A percentile compares a stretch with the other conserved stretches of the same genome.
Evolutionary conservation across 129 eudicot species (phyloP).

Genomic region (Flaveria robusta): DNA sequence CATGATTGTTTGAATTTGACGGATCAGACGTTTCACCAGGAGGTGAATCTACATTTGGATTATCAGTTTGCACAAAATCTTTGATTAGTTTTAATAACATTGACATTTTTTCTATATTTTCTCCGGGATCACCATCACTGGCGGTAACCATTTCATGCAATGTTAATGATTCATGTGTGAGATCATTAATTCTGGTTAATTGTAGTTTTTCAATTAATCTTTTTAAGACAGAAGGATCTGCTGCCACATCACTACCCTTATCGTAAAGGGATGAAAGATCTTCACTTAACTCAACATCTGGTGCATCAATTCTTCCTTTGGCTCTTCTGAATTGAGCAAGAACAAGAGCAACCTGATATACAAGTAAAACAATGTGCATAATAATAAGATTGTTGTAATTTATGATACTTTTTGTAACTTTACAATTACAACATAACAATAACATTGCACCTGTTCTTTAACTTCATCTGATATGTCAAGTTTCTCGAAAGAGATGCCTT

Average conservation of each 20-base stretch:
- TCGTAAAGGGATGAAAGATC: conserved; percentile 63
- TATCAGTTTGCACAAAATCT: conserved; percentile 77
- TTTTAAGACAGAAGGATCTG: conserved; percentile 56
- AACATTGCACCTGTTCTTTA: conserved; percentile 73
- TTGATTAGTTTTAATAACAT: conserved; percentile 69
- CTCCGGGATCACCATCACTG: conserved; percentile 75
- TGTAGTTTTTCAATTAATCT: conserved; percentile 77
- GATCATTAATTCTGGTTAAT: conserved; percentile 60
- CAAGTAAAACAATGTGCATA: not conserved
- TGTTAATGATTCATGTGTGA: conserved; percentile 82
- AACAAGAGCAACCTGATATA: conserved; percentile 77
- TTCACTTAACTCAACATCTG: conserved; percentile 63
- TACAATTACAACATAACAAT: not conserved
- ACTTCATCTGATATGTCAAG: conserved; percentile 95
- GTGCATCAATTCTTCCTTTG: conserved; percentile 68
- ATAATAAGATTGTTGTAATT: conserved; percentile 6
- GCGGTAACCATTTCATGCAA: conserved; percentile 81
- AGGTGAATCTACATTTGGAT: conserved; percentile 55
- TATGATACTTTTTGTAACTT: not conserved
- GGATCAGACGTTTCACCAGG: conserved; percentile 44
- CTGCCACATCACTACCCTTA: conserved; percentile 45
- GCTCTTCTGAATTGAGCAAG: conserved; percentile 85
- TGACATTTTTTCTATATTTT: conserved; percentile 83
- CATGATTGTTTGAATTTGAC: conserved; percentile 47
- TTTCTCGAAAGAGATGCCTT: conserved; percentile 57